phyloP scores from a whole-genome alignment of 345 rosid species.

The Gossypium stocksii region DNA sequence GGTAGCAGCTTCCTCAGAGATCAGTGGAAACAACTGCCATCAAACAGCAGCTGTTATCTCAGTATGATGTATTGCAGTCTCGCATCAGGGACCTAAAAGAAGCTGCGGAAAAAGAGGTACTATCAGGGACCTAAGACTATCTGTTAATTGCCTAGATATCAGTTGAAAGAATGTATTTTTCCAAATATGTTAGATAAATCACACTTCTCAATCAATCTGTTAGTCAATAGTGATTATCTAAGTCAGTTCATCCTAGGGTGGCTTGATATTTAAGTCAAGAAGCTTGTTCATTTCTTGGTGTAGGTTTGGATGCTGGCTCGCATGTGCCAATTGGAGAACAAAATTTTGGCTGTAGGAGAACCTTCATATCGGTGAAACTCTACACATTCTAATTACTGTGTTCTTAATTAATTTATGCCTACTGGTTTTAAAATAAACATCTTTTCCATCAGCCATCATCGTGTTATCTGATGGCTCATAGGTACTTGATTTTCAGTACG shows the following conservation, averaged over 20 bases:
- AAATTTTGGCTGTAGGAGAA: conserved; percentile 89
- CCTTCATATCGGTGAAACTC: conserved; percentile 76
- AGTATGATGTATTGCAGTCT: conserved; percentile 76
- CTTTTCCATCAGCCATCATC: not conserved
- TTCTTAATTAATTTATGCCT: not conserved
- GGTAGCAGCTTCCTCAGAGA: conserved; percentile 75
- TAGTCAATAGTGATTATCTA: not conserved
- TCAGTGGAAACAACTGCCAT: conserved; percentile 61
- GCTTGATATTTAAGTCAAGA: not conserved
- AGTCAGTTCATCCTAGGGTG: not conserved
- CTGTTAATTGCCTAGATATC: not conserved
- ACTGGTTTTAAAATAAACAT: conserved; percentile 7
- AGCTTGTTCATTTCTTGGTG: conserved; percentile 17
- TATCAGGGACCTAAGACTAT: not conserved
- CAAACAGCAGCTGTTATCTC: conserved; percentile 84
- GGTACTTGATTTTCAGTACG: not conserved
- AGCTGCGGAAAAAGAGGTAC: conserved; percentile 83
- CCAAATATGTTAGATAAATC: not conserved
- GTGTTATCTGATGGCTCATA: not conserved
- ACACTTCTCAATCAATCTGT: not conserved
- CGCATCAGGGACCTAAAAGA: conserved; percentile 80
- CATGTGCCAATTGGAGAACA: conserved; percentile 96
- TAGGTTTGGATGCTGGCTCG: conserved; percentile 97
- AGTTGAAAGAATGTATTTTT: not conserved
- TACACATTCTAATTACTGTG: conserved; percentile 12